Conservation (phyloP, 1,284 basidiomycete species). For the Xerocomus minutiporus region DNA sequence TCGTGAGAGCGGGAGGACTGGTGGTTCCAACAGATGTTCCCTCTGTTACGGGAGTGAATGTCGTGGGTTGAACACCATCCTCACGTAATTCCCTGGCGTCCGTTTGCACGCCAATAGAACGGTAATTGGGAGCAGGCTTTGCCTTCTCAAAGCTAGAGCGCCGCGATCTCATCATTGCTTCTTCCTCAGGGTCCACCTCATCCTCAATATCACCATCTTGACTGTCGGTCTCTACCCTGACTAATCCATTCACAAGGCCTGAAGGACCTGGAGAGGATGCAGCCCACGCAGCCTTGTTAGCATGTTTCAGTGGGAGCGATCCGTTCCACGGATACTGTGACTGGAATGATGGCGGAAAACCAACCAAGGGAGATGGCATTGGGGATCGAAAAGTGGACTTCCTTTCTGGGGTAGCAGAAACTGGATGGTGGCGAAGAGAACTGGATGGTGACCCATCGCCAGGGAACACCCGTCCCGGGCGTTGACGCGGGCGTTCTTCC, state of each 20-base stretch:
- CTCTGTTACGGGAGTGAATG: slow-evolving; percentile 14
- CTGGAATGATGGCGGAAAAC: slow-evolving; percentile 52
- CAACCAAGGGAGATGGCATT: slow-evolving; percentile 34
- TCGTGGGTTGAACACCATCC: slow-evolving; percentile 24
- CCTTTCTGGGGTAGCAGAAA: slow-evolving; percentile 32
- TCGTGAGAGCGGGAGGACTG: slow-evolving; percentile 25
- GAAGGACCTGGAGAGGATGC: slow-evolving; percentile 39
- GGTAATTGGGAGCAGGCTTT: slow-evolving; percentile 17
- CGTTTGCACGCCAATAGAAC: slow-evolving; percentile 33
- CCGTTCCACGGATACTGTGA: slow-evolving; percentile 83
- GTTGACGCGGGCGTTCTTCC: slow-evolving; percentile 69
- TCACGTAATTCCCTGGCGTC: slow-evolving; percentile 22
- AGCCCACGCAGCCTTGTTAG: slow-evolving; percentile 57
- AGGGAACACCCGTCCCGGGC: slow-evolving; percentile 77
- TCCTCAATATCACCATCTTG: slow-evolving; percentile 82
- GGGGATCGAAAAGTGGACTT: slow-evolving; percentile 21
- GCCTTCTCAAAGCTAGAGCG: slow-evolving; percentile 9
- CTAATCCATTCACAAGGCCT: slow-evolving; percentile 47
- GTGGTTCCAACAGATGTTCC: slow-evolving; percentile 23
- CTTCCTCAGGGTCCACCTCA: slow-evolving; percentile 60
- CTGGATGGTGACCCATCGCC: slow-evolving; percentile 53
- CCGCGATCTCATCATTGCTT: slow-evolving; percentile 25
- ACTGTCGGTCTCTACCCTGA: slow-evolving; percentile 60
- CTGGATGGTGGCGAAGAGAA: slow-evolving; percentile 27
- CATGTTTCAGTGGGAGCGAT: slow-evolving; percentile 75